Base-by-base conservation (phyloP, 2,329 filamentous ascomycete species). In the Sarocladiaceae sp. region DNA sequence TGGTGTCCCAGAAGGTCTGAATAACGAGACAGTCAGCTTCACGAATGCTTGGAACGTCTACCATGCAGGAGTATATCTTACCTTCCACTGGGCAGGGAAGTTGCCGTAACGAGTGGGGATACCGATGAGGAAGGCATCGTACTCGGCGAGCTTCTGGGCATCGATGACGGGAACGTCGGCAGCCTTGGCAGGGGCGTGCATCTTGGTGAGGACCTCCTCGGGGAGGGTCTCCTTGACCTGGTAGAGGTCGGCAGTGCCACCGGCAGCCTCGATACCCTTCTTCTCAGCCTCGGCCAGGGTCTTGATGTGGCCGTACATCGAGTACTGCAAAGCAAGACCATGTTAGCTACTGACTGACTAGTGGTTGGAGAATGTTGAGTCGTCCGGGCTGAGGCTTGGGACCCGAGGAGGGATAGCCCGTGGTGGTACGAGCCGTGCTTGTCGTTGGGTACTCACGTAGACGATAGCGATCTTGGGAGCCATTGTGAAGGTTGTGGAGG, bases 91-190 rank as follows among this genome's bases (percentile, higher is more conserved):
- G 17, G 87, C 89, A 47, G 93, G 92, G 80, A 96, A 96, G 83
- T 95, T 97, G 63, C 94, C 94, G 76, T 90, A 99, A 60, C 94
- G 84, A 50, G 94, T 99, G 55, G 94, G 94, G 69, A 97, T 94
- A 60, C 94, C 94, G 63, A 97, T 81, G 58, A 99, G 85, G 77
- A 97, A 86, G 60, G 77, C 94, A 65, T 97, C 92, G 75, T 95
- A 97, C 51, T 76, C 58, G 65, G 85, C 82, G 39, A 97, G 84
- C 28, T 69, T 75, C 12, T 65, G 51, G 5, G 83, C 77, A 64
- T 80, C 73, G 48, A 85, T 77, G 60, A 90, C 69, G 53, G 84
- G 80, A 67, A 94, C 75, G 65, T 82, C 77, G 58, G 79, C 67
- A 63, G 80, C 70, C 77, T 96, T 95, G 59, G 84, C 66, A 4